phyloP scores from a whole-genome alignment of 148 eudicot species.

The Chenopodium album region DNA sequence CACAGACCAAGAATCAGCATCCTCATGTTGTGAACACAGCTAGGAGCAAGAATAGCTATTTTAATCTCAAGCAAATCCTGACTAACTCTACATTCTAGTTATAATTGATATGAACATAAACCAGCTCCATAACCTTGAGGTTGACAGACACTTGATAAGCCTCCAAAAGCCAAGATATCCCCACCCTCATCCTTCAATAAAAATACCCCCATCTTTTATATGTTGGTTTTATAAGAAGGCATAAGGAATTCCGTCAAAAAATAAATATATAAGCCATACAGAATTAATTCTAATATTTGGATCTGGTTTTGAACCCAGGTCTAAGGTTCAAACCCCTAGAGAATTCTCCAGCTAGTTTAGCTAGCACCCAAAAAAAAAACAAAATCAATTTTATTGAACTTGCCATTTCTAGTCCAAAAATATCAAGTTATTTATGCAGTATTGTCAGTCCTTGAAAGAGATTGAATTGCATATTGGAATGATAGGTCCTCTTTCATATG shows the following conservation, averaged over 20 bases:
- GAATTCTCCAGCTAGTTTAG: no score
- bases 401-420: background rate
- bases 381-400: no score
- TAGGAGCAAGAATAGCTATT: background rate
- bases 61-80: background rate
- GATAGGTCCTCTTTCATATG: slow-evolving; percentile 2
- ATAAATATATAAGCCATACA: background rate
- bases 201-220: background rate
- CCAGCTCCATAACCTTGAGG: background rate
- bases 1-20: no score
- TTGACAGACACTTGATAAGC: background rate
- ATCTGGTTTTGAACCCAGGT: background rate
- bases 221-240: background rate
- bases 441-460: background rate
- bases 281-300: no score
- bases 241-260: background rate
- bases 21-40: background rate
- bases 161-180: background rate
- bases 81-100: background rate
- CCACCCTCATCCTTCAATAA: background rate
- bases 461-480: background rate
- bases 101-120: background rate
- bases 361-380: background rate
- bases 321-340: background rate
- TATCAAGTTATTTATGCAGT: background rate